phyloP scores from a whole-genome alignment of 202 grass and related monocot genomes.

The Carex arenaria region DNA sequence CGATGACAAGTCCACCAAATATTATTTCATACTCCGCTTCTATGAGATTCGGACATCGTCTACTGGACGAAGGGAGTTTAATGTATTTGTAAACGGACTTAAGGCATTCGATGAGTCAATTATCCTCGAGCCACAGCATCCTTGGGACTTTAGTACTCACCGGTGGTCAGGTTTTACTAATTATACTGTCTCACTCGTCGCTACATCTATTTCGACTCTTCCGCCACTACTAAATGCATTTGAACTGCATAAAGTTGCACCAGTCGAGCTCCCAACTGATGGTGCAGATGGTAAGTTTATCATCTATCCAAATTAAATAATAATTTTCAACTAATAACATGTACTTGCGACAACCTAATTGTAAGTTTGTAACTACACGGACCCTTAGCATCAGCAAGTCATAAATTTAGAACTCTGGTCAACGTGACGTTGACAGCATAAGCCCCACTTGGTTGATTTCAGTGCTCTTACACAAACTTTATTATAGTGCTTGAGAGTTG shows the following conservation, averaged over 20 bases:
- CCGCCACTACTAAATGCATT: conserved; percentile 45
- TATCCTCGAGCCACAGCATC: too few relatives aligned
- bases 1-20: background rate
- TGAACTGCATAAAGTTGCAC: conserved; percentile 14
- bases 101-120: too few relatives aligned
- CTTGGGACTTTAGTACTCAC: too few relatives aligned
- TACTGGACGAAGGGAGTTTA: conserved; percentile 23
- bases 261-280: background rate
- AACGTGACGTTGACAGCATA: too few relatives aligned
- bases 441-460: too few relatives aligned
- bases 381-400: background rate
- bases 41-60: background rate
- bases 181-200: background rate
- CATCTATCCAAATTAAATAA: background rate
- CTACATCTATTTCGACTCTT: background rate
- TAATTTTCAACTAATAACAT: background rate
- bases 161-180: background rate
- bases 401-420: background rate
- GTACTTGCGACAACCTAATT: background rate
- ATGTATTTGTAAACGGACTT: conserved; percentile 2
- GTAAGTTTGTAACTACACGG: background rate
- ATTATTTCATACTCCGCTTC: background rate
- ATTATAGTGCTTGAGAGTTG: too few relatives aligned
- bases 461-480: too few relatives aligned
- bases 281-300: conserved; percentile 15